Base-by-base conservation (phyloP, 352 stramenopile genomes). In the Poterioochromonas sp. region DNA sequence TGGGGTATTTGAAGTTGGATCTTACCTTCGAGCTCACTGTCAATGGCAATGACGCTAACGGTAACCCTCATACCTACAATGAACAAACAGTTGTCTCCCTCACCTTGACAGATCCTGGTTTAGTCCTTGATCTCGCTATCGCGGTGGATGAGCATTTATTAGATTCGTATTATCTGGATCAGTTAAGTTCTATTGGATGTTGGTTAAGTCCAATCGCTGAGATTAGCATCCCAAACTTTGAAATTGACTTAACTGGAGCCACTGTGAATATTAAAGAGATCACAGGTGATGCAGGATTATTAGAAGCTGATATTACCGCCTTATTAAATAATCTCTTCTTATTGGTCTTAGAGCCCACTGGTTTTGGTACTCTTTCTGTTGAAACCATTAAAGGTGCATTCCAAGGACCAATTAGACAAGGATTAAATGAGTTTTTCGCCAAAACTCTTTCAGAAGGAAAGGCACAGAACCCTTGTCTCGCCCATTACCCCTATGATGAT, bases 401-500 rank as follows among this genome's bases (percentile, higher is more conserved):
- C 1, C 71, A 78, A 53, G 71, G 71, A n/a, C 71, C 71, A 39
- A 8, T 78, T 8, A 3, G 47, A 35, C 3, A 8, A 44, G 3
- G 3, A 22, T 41, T 78, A n/a, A 78, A 78, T 39, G 32, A 78
- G 8, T 5, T 39, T 8, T 11, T 69, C 0, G 5, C 35, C 34
- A 15, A 12, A 37, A n/a, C 35, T n/a, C 29, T 78, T 35, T 3
- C 43, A 29, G 15, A 18, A 12, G 29, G 0, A 20, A 11, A 41
- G 15, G 26, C 2, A 39, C 3, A 58, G 18, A 8, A 58, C 12
- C 69, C 69, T 22, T 76, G 69, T 68, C 39, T 76, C 2, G 15
- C 69, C 12, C 69, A 76, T 43, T 63, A 63, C n/a, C 69, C 69
- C 22, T 68, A 63, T 39, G 29, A 69, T 37, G 71, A 78, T 37